These are phyloP conservation scores for Kwoniella dendrophila DNA, from an alignment of 768 basidiomycete species.

Conservation along the genomic window DNA sequence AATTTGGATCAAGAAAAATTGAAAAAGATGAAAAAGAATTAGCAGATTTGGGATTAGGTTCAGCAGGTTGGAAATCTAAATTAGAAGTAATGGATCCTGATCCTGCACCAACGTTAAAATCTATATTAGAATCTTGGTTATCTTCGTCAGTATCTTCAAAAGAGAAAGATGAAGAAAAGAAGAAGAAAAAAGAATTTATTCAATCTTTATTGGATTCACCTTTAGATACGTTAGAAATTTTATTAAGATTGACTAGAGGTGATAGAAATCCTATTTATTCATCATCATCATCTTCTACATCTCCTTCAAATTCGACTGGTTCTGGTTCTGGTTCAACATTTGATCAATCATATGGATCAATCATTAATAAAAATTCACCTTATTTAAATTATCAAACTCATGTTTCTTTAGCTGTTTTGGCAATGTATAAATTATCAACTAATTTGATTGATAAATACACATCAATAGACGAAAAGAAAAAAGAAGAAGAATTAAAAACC, in stretches of 20 bases:
- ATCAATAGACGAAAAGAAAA: slow-evolving; percentile 29
- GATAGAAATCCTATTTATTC: slow-evolving; percentile 66
- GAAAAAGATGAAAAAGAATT: slow-evolving; percentile 25
- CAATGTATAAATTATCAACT: slow-evolving; percentile 79
- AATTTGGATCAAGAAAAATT: slow-evolving; percentile 26
- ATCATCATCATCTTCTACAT: slow-evolving; percentile 40
- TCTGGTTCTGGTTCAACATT: too few relatives aligned
- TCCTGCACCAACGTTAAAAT: slow-evolving; percentile 89
- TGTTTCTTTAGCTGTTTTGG: slow-evolving; percentile 87
- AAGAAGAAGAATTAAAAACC: slow-evolving; percentile 61
- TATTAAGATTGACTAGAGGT: slow-evolving; percentile 86
- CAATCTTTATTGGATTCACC: slow-evolving; percentile 82
- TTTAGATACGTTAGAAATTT: slow-evolving; percentile 88
- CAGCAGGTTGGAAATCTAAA: slow-evolving; percentile 79
- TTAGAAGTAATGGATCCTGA: slow-evolving; percentile 91
- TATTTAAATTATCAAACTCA: slow-evolving; percentile 90
- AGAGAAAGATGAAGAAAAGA: slow-evolving; percentile 69
- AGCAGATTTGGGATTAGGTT: slow-evolving; percentile 18
- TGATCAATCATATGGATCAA: slow-evolving; percentile 56
- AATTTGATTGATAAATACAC: slow-evolving; percentile 77
- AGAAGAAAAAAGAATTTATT: slow-evolving; percentile 82
- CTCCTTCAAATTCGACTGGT: neutral
- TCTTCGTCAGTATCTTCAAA: slow-evolving; percentile 71
- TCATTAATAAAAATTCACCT: slow-evolving; percentile 70
- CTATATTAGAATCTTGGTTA: slow-evolving; percentile 86